A percentile compares a stretch with the other conserved stretches of the same genome.
These are phyloP conservation scores for Botryobasidium botryosum DNA, from an alignment of 768 basidiomycete genomes.

Conservation along the genomic window DNA sequence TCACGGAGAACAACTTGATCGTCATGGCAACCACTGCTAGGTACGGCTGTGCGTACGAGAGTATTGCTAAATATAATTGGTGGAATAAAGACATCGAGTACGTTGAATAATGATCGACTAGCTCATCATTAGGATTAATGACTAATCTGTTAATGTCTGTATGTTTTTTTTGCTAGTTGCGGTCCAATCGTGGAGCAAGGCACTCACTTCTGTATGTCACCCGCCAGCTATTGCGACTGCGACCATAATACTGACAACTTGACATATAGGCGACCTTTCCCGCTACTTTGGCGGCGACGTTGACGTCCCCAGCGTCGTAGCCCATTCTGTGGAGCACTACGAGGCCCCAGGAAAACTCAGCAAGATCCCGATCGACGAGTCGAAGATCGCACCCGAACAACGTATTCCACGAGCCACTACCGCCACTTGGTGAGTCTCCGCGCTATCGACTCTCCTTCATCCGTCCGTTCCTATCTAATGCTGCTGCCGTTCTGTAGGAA, in stretches of 20 bases:
- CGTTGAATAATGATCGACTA: background rate
- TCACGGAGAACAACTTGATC: slow-evolving; percentile 81
- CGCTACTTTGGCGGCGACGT: slow-evolving; percentile 96
- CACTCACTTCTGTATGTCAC: slow-evolving; percentile 65
- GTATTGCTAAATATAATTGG: slow-evolving; percentile 72
- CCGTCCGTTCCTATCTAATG: background rate
- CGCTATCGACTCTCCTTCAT: background rate
- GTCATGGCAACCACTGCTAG: slow-evolving; percentile 95
- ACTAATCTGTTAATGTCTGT: too few relatives aligned
- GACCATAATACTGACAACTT: background rate
- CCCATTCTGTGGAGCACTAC: slow-evolving; percentile 85
- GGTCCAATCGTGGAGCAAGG: slow-evolving; percentile 83
- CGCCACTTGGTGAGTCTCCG: slow-evolving; percentile 50
- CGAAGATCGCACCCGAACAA: slow-evolving; percentile 65
- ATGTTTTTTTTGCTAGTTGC: slow-evolving; percentile 31
- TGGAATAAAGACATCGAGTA: slow-evolving; percentile 85
- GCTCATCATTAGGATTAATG: background rate
- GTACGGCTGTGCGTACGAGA: slow-evolving; percentile 77
- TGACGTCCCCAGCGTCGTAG: slow-evolving; percentile 59
- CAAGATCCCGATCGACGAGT: slow-evolving; percentile 72
- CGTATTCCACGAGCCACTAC: slow-evolving; percentile 87
- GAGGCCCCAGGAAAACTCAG: slow-evolving; percentile 75
- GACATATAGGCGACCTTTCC: slow-evolving; percentile 45
- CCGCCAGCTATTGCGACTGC: background rate
- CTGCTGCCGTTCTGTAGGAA: slow-evolving; percentile 29